Conservation (phyloP, 345 rosid genomes). For the Arabis alpina region DNA sequence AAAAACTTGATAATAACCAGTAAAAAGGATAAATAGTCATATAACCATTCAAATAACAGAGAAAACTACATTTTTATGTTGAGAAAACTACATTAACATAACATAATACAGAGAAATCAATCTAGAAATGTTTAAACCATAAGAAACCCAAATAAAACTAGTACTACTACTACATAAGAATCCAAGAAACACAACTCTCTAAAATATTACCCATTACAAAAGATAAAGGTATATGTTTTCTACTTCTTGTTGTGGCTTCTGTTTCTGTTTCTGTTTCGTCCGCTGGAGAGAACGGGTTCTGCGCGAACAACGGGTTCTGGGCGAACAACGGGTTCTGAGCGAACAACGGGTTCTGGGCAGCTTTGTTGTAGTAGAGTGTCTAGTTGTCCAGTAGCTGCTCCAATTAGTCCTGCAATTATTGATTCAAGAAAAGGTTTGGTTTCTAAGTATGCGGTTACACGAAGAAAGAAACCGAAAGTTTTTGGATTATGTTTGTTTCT, state of each 20-base stretch:
- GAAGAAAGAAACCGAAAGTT: not conserved
- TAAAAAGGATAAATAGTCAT: not conserved
- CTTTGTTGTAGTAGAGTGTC: slow-evolving; percentile 52
- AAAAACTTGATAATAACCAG: not conserved
- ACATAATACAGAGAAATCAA: slow-evolving; percentile 36
- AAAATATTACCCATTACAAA: slow-evolving; percentile 42
- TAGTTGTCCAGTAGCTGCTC: slow-evolving; percentile 74
- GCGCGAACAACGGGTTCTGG: too few species aligned
- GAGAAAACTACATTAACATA: not conserved
- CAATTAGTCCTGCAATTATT: slow-evolving; percentile 70
- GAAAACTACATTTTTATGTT: slow-evolving; percentile 1
- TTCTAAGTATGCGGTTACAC: not conserved
- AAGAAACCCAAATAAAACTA: not conserved
- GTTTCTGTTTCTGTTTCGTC: slow-evolving; percentile 31
- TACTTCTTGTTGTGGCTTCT: slow-evolving; percentile 31
- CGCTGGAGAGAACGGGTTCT: slow-evolving; percentile 35
- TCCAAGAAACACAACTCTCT: slow-evolving; percentile 41
- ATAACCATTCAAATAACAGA: slow-evolving; percentile 31
- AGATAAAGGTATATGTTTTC: slow-evolving; percentile 39
- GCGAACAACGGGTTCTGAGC: too few species aligned
- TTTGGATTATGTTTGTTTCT: too few species aligned
- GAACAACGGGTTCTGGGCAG: slow-evolving; percentile 45
- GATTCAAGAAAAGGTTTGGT: not conserved
- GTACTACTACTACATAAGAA: slow-evolving; percentile 23
- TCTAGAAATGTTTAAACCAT: slow-evolving; percentile 21